These are phyloP conservation scores for Aspergillus costaricaensis DNA, from an alignment of 2,329 filamentous ascomycete genomes.

Conservation along the genomic window DNA sequence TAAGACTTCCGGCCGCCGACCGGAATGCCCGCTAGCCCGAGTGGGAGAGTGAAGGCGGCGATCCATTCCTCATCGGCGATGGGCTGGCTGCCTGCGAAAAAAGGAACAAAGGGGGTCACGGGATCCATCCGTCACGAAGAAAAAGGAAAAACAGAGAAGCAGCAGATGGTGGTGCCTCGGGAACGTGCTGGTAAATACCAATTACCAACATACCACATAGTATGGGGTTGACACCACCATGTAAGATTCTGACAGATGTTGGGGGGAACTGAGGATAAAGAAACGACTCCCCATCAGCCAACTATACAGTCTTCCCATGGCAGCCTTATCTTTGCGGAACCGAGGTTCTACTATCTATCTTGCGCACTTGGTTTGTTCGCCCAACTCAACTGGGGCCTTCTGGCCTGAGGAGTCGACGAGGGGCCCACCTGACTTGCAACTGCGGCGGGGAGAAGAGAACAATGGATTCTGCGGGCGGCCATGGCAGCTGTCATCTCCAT, in stretches of 20 bases:
- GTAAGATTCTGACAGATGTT: too few species aligned
- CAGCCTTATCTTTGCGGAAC: too few species aligned
- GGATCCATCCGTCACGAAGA: not conserved
- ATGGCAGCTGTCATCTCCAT: conserved; percentile 4
- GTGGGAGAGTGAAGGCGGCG: not conserved
- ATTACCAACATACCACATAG: too few species aligned
- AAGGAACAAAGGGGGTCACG: conserved; percentile 3
- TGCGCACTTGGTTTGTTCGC: conserved; percentile 20
- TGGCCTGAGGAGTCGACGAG: not conserved
- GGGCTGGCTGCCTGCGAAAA: not conserved
- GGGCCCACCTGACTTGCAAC: not conserved
- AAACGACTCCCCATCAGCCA: not conserved
- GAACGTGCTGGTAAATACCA: too few species aligned
- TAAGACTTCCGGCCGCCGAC: conserved; percentile 5
- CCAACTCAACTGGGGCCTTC: conserved; percentile 12
- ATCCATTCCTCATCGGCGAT: conserved; percentile 7
- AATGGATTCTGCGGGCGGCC: conserved; percentile 14
- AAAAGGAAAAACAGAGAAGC: not conserved
- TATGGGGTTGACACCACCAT: too few species aligned
- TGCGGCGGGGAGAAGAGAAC: conserved; percentile 16
- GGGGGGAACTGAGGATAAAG: not conserved
- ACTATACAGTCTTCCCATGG: too few species aligned
- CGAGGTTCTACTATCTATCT: not conserved
- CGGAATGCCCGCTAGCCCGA: conserved; percentile 6
- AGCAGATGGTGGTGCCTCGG: not conserved